Conservation (phyloP, 2,329 filamentous ascomycete species). For the Arachnopeziza araneosa region DNA sequence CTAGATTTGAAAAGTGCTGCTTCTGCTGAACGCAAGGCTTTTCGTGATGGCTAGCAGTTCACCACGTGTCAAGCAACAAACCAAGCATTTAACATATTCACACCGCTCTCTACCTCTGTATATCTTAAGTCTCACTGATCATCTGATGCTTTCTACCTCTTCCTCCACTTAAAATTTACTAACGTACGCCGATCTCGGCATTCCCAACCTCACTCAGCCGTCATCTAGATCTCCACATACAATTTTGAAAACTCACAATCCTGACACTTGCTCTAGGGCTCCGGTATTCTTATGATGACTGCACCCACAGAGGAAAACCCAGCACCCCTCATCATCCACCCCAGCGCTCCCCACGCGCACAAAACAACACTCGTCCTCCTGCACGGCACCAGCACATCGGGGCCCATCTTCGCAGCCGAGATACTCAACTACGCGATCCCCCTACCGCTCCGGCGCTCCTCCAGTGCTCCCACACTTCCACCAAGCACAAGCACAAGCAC, state of each 20-base stretch:
- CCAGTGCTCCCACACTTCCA: too few relatives aligned
- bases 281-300: neutral
- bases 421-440: neutral
- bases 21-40: neutral
- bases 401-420: constrained; percentile 8
- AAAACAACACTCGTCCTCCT: constrained; percentile 33
- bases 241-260: too few relatives aligned
- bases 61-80: neutral
- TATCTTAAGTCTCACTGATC: too few relatives aligned
- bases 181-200: too few relatives aligned
- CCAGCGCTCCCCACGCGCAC: constrained; percentile 23
- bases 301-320: neutral
- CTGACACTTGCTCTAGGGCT: too few relatives aligned
- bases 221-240: too few relatives aligned
- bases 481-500: too few relatives aligned
- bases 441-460: neutral
- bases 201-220: too few relatives aligned
- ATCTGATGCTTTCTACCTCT: too few relatives aligned
- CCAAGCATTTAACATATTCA: too few relatives aligned
- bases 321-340: constrained; percentile 17
- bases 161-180: too few relatives aligned
- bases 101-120: too few relatives aligned
- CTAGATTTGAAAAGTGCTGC: neutral
- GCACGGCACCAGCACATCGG: constrained; percentile 35
- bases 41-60: neutral